Base-by-base conservation (phyloP, 306 rosid genomes). In the Rosa multiflora region DNA sequence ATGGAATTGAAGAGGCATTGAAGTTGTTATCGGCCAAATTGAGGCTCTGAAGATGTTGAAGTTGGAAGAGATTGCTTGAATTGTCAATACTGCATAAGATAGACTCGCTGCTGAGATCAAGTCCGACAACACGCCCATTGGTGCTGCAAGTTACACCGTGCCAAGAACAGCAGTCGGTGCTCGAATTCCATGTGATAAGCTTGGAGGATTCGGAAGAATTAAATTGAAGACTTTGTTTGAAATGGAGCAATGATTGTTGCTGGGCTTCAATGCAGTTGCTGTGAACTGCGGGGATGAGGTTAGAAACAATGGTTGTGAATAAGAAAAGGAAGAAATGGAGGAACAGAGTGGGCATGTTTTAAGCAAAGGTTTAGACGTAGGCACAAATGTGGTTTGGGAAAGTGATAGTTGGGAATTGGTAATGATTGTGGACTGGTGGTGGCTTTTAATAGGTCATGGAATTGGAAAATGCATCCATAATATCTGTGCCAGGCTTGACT, bases 1-100 rank as follows among this genome's bases (percentile, higher is more conserved):
- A 4, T 8, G 89, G 86, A 15, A 87, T 81, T 5, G 4, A 3
- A 9, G 68, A 10, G 77, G 5, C 10, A 21, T 76, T 26, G 67
- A 61, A 61, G 39, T 5, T 0, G 67, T 61, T 23, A 0, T 26
- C 0, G 8, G 39, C 67, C 40, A 61, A 61, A 26, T 26, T 61
- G 37, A 61, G 67, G 40, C 67, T 61, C 35, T 32, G 35, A 32
- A 32, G 35, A 32, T 32, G 35, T 32, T 32, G 35, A 32, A 32
- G 35, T 32, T 61, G 39, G 17, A 61, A 61, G 40, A 61, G 67
- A 61, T 39, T 26, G 39, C 67, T 26, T 3, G 67, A 61, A 61
- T 11, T 26, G 67, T 26, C 40, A 61, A 61, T 61, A 18, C 5
- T 11, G 39, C 67, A 4, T 5, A 18, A 5, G 39, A 61, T 1